phyloP scores from a whole-genome alignment of 2,329 filamentous ascomycete species.

The Aureobasidium lini region DNA sequence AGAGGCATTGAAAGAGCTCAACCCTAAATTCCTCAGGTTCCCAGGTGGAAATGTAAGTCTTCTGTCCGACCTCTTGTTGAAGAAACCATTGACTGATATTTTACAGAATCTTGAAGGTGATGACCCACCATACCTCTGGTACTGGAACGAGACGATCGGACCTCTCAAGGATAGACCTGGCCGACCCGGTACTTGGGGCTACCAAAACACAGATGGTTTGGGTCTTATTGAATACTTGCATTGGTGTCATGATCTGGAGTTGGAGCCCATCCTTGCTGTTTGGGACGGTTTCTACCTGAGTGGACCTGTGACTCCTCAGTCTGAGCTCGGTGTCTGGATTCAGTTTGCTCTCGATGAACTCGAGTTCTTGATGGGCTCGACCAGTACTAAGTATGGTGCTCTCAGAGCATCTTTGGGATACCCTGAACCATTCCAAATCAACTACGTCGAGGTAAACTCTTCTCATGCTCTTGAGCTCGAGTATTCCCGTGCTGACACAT shows the following conservation, averaged over 20 bases:
- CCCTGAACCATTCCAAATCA: conserved; percentile 52
- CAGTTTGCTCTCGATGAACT: conserved; percentile 56
- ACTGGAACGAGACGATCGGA: conserved; percentile 48
- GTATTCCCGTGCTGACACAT: background rate
- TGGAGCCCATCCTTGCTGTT: conserved; percentile 50
- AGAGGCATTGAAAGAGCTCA: conserved; percentile 44
- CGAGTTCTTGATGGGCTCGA: conserved; percentile 53
- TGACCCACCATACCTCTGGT: conserved; percentile 37
- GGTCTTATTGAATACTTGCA: conserved; percentile 54
- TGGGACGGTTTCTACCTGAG: conserved; percentile 52
- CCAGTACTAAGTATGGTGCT: conserved; percentile 49
- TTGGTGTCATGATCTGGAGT: conserved; percentile 48
- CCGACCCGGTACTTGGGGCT: conserved; percentile 49
- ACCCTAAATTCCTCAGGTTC: conserved; percentile 53
- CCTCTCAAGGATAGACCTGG: conserved; percentile 48
- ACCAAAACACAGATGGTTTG: conserved; percentile 55
- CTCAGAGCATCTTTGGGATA: conserved; percentile 53
- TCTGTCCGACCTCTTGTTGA: too few species aligned
- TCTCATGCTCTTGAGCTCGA: background rate
- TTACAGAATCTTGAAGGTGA: conserved; percentile 39
- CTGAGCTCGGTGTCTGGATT: conserved; percentile 48
- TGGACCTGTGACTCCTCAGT: conserved; percentile 39
- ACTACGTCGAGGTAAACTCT: conserved; percentile 46
- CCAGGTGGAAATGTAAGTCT: conserved; percentile 50
- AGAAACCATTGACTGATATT: background rate